A percentile compares a stretch with the other conserved stretches of the same genome.
Conservation (phyloP, 1,284 basidiomycete species). For the Tilletia indica region DNA sequence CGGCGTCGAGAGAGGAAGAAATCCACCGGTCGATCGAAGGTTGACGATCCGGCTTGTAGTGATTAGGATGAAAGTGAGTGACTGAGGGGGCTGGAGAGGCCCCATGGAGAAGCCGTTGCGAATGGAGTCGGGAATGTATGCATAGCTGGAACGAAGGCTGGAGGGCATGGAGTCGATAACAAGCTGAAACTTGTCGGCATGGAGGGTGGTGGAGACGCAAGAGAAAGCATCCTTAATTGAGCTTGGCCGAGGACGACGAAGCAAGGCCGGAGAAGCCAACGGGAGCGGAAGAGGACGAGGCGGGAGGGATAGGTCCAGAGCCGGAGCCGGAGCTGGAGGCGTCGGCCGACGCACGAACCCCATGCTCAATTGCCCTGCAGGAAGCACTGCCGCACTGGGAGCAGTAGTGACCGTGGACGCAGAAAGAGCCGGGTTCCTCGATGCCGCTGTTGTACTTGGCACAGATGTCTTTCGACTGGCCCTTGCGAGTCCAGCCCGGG, state of each 20-base stretch:
- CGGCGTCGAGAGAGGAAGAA: not conserved
- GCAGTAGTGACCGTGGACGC: not conserved
- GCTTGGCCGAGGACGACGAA: too few relatives aligned
- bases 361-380: not conserved
- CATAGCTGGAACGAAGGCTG: too few relatives aligned
- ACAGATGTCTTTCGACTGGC: not conserved
- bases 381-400: not conserved
- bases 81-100: not conserved
- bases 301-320: not conserved
- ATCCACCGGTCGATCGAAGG: not conserved
- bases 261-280: not conserved
- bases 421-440: not conserved
- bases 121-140: not conserved
- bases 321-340: too few relatives aligned
- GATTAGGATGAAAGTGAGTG: not conserved
- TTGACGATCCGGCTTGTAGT: not conserved
- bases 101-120: not conserved
- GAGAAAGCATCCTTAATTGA: too few relatives aligned
- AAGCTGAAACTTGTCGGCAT: too few relatives aligned
- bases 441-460: not conserved
- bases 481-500: not conserved
- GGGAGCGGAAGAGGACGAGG: too few relatives aligned
- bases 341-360: not conserved
- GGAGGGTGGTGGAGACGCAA: too few relatives aligned
- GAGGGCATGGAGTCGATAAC: too few relatives aligned